Evolutionary conservation across 2,329 filamentous ascomycete genomes (phyloP), one percentile per base, ranked within the genome.

Genomic region (Venturiaceae sp.): DNA sequence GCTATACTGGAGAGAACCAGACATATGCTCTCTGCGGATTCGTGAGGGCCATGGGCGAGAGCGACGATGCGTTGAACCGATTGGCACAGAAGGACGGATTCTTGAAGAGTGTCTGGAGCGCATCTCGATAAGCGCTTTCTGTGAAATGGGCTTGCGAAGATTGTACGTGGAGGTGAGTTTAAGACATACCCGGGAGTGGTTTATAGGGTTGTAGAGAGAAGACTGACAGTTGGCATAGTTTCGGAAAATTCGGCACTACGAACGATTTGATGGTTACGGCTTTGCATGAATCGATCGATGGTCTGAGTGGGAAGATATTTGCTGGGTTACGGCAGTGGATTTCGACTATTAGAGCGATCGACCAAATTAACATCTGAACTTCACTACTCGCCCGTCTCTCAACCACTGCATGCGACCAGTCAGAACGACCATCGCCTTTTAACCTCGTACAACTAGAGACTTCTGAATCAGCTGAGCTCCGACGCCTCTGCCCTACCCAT

Each of bases 1-100:
- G 92, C 71, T 91, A 92, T 80, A 90, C 90, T 68, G 91, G 92
- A 79, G 94, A 96, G 83, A 95, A 92, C 86, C 88, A 96, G 80
- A 86, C 90, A 74, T 99, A 96, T 77, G 92, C 94, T 69, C 88
- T 99, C 66, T 95, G 88, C 81, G 94, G 94, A 66, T 99, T 97
- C 82, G 90, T 99, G 72, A 88, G 94, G 70, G 90, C 92, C 70
- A 94, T 96, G 85, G 94, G 94, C 75, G 95, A 99, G 89, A 87
- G 86, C 77, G 94, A 99, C 76, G 94, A 99, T 80, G 84, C 88
- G 71, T 78, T 99, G 73, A 99, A 99, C 88, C 83, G 94, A 73
- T 83, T 99, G 72, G 83, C 92, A 68, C 94, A 99, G 85, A 86
- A 89, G 69, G 95, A 99, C 76, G 94, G 94, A 67, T 88, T 95